Evolutionary conservation across 139 green algal species (phyloP), one percentile per base, ranked within the genome.

Genomic region (Zygnema circumcarinatum): DNA sequence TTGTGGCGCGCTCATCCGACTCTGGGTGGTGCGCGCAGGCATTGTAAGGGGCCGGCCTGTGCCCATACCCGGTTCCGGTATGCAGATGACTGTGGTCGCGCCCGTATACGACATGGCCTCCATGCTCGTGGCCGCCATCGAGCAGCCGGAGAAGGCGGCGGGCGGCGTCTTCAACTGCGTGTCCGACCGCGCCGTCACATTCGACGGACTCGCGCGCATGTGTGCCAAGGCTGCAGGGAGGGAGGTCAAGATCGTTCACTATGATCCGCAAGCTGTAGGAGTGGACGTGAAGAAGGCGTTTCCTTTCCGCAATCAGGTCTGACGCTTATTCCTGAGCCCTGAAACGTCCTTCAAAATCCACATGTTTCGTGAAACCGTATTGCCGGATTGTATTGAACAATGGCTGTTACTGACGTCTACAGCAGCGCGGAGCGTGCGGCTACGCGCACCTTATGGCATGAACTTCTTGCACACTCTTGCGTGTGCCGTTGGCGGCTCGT

Each of bases 271-370:
- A 47, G 85, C 74, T 35, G 88, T 82, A 21, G 91, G 87, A 67
- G 90, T 94, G 1, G 92, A 94, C 56, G 92, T 68, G 35, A 94
- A 93, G 86, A 94, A 94, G 81, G 91, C 89, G 16, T 94, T 94
- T 75, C 92, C 91, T 11, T 94, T 94, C 82, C 67, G 92, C 2
- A 81, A 84, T 72, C 54, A 83, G 83, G 87, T 91, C n/a, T 31
- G 82, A n/a, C n/a, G n/a, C n/a, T n/a, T n/a, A n/a, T n/a, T n/a
- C n/a, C 25, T 22, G 32, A 29, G 56, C 22, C 78, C n/a, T n/a
- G 62, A 81, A 29, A 29, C n/a, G n/a, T n/a, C n/a, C n/a, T n/a
- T n/a, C n/a, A n/a, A n/a, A n/a, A n/a, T n/a, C n/a, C n/a, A n/a
- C n/a, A n/a, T n/a, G n/a, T n/a, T n/a, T n/a, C n/a, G n/a, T n/a